Evolutionary conservation across 1,284 basidiomycete species (phyloP), one percentile per base, ranked within the genome.

Genomic region (Ustilago nuda): DNA sequence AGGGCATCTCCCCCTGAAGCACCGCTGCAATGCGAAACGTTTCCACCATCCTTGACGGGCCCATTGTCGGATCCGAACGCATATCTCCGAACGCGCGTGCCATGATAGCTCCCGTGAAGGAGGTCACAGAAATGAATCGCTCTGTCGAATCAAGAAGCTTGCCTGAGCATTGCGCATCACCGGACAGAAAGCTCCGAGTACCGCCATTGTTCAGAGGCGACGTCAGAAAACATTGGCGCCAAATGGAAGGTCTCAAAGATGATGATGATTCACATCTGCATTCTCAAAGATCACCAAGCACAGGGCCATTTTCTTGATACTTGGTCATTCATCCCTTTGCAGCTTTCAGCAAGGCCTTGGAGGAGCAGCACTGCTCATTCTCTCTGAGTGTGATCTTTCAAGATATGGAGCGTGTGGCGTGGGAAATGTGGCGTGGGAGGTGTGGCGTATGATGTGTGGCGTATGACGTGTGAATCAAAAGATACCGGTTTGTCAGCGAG

Each of bases 211-310:
- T 19, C 19, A 27, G 23, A 27, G 0, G 23, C 3, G 23, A 27
- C 23, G 23, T 27, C 23, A 27, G 15, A 39, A 32, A 50, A 50
- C 30, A 13, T 32, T 27, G 17, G 30, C 48, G 30, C 48, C 27
- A 48, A 45, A 33, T 46, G 41, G 60, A 61, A 61, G 52, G 60
- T 61, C 52, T 61, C 43, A 45, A 19, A 7, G 8, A 27, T 27
- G 23, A 45, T 35, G 60, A 37, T 61, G 60, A 61, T 61, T 61
- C 61, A 66, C 53, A 12, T 27, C 27, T 61, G 53, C 64, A 56
- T 56, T 32, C 52, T 45, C 37, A 57, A 54, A 57, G 50, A 15
- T 56, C 51, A 32, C 48, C 3, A 19, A 45, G 48, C 48, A 50
- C 48, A 30, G 5, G 13, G n/a, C 27, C 27, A 3, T 27, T 27